Evolutionary conservation across 2,329 filamentous ascomycete genomes (phyloP).

Genomic region (Aulographum hederae): DNA sequence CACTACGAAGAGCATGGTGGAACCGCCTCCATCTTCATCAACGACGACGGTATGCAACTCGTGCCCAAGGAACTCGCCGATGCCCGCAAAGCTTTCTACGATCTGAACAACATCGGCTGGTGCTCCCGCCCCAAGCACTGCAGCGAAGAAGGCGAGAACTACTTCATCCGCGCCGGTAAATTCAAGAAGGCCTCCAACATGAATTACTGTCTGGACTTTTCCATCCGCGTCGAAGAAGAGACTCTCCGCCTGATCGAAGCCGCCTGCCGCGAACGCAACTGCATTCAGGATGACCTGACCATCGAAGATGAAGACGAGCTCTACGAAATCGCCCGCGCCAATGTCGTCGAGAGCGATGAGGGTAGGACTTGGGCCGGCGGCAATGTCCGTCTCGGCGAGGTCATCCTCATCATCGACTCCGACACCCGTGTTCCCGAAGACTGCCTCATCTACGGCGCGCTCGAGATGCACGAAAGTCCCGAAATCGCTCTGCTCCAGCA

Average conservation of each 20-base stretch:
- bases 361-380: conserved; percentile 56
- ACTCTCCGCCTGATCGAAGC: neutral
- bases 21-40: conserved; percentile 6
- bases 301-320: conserved; percentile 4
- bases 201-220: conserved; percentile 52
- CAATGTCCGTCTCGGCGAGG: conserved; percentile 58
- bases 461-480: conserved; percentile 6
- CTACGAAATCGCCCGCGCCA: conserved; percentile 1
- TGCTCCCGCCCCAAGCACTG: conserved; percentile 2
- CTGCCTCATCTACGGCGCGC: conserved; percentile 6
- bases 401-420: conserved; percentile 37
- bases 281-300: conserved; percentile 22
- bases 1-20: conserved; percentile 5
- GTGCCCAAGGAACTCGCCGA: conserved; percentile 2
- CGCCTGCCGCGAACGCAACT: neutral
- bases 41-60: conserved; percentile 5
- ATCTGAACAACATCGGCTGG: conserved; percentile 6
- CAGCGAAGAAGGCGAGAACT: neutral
- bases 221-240: conserved; percentile 43
- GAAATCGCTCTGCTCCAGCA: conserved; percentile 8
- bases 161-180: conserved; percentile 4
- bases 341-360: conserved; percentile 19
- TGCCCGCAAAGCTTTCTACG: conserved; percentile 3
- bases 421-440: conserved; percentile 7
- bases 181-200: conserved; percentile 58